Evolutionary conservation across 2,329 filamentous ascomycete species (phyloP).

Genomic region (Paracoccidioides brasiliensis): DNA sequence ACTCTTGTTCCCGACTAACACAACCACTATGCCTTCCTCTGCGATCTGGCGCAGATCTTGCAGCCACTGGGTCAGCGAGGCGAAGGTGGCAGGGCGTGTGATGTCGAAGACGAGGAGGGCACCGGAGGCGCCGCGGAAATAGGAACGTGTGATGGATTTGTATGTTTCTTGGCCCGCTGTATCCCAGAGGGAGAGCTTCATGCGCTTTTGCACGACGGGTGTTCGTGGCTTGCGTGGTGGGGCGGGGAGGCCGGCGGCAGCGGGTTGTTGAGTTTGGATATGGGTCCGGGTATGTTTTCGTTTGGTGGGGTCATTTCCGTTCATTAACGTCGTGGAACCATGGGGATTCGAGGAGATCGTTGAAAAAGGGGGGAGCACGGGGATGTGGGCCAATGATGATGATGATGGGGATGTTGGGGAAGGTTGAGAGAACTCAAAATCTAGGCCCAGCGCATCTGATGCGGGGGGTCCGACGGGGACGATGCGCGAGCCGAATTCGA

Average conservation of each 20-base stretch:
- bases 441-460: constrained; percentile 43
- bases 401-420: background rate
- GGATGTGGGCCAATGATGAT: constrained; percentile 1
- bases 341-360: constrained; percentile 2
- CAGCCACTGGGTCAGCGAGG: constrained; percentile 83
- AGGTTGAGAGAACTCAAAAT: constrained; percentile 22
- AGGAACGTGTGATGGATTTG: constrained; percentile 87
- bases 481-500: constrained; percentile 89
- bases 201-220: constrained; percentile 48
- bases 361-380: constrained; percentile 1
- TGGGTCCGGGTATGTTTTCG: background rate
- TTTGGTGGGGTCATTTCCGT: constrained; percentile 2
- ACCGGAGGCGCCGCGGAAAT: constrained; percentile 71
- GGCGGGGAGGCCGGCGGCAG: constrained; percentile 21
- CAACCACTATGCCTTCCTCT: constrained; percentile 86
- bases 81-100: constrained; percentile 69
- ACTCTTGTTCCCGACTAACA: constrained; percentile 89
- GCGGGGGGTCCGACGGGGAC: constrained; percentile 80
- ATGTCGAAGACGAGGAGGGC: constrained; percentile 92
- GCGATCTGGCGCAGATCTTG: constrained; percentile 89
- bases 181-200: constrained; percentile 92
- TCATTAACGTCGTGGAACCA: background rate
- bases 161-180: constrained; percentile 96
- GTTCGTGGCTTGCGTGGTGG: constrained; percentile 25
- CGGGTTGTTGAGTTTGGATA: constrained; percentile 5